Evolutionary conservation across 441 rosid genomes (phyloP), one percentile per base, ranked within the genome.

Genomic region (Adansonia rubrostipa): DNA sequence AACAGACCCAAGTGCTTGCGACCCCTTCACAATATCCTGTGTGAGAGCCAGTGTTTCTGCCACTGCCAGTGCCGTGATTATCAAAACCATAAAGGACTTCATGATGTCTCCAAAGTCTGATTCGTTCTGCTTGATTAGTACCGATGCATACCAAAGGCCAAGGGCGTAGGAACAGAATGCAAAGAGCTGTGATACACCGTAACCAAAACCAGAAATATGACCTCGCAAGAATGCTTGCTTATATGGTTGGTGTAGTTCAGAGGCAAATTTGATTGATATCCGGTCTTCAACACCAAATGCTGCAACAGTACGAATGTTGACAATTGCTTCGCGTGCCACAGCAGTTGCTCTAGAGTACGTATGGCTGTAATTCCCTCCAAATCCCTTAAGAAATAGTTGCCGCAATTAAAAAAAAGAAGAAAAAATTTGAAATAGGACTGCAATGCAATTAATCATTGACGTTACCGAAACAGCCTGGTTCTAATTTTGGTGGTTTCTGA

Each of bases 381-480:
- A 95, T 40, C 98, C 98, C 81, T 92, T 91, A 19, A 93, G 89
- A 85, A 95, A 95, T n/a, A 93, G 80, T 92, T 91, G 94, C 97
- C 92, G 89, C 57, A 82, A 45, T 81, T 77, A 11, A 63, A 73
- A 7, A 1, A 11, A n/a, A 9, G 51, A 71, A 68, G 6, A 20
- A 13, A 24, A 66, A 45, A 9, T 17, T 5, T 15, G 54, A 7
- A 48, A 24, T 47, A 2, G 75, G 20, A 70, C n/a, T 48, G 61
- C 42, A 11, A 56, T 45, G 48, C 40, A 53, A 17, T 57, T 50
- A 11, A 66, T 66, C 10, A 13, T 19, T 42, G 71, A 54, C 28
- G 19, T 73, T 17, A 28, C 45, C 50, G 9, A n/a, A 71, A 50
- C n/a, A 42, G 56, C 6, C 4, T 54, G 15, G 45, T 33, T 64